Evolutionary conservation across 345 rosid species (phyloP), one percentile per base, ranked within the genome.

Genomic region (Lepidium sativum): DNA sequence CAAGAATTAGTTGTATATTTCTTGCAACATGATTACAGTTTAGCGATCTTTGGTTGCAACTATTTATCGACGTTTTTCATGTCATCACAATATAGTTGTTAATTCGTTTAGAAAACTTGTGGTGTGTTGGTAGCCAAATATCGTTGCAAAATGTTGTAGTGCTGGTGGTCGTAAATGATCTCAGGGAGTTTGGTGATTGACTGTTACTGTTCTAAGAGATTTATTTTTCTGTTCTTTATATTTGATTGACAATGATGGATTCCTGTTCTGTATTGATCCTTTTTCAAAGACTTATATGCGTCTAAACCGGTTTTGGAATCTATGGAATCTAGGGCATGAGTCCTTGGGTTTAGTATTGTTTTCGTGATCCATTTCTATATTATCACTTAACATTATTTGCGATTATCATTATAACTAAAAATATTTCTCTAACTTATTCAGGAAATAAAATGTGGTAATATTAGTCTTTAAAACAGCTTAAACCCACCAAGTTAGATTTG

Each of bases 81-180:
- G n/a, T n/a, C n/a, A n/a, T n/a, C n/a, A n/a, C n/a, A n/a, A n/a
- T n/a, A n/a, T n/a, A n/a, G n/a, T n/a, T n/a, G n/a, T n/a, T n/a
- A n/a, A n/a, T n/a, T n/a, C n/a, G n/a, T n/a, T n/a, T n/a, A n/a
- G n/a, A n/a, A n/a, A n/a, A n/a, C n/a, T n/a, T n/a, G n/a, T n/a
- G n/a, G n/a, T n/a, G n/a, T n/a, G n/a, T n/a, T n/a, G n/a, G n/a
- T n/a, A n/a, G n/a, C n/a, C n/a, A n/a, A n/a, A n/a, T n/a, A n/a
- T n/a, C n/a, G n/a, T n/a, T n/a, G n/a, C n/a, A n/a, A n/a, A n/a
- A n/a, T n/a, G n/a, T n/a, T n/a, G n/a, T n/a, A n/a, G n/a, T n/a
- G n/a, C n/a, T 64, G 75, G 75, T 71, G 67, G 54, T 72, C 56
- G 67, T 72, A 58, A 72, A 72, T 72, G 76, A 72, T 18, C 9